Evolutionary conservation across 192 early-diverging fungal species (phyloP).

Genomic region (Coemansia sp.): DNA sequence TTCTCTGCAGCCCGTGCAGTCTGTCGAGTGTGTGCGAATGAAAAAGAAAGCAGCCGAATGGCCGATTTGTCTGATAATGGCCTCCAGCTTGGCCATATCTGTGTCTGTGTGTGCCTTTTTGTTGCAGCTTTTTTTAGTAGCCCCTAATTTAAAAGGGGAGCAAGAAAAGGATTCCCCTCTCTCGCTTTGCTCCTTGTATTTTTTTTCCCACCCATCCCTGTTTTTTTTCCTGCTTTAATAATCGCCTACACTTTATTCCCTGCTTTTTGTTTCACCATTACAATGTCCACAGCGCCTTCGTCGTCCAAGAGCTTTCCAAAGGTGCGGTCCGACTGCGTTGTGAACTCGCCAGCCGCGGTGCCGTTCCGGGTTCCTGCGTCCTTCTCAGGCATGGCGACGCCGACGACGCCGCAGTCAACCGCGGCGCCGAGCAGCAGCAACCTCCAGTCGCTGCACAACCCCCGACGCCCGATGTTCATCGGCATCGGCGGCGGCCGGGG

Average conservation of each 20-base stretch:
- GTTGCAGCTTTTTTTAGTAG: background rate
- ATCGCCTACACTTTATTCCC: background rate
- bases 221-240: background rate
- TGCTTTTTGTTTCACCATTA: background rate
- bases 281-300: conserved; percentile 5
- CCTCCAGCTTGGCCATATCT: too few species aligned
- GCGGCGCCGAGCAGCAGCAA: background rate
- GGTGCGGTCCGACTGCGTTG: conserved; percentile 41
- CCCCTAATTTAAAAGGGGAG: background rate
- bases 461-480: conserved; percentile 43
- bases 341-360: conserved; percentile 37
- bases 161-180: background rate
- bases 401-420: background rate
- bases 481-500: conserved; percentile 55
- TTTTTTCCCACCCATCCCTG: background rate
- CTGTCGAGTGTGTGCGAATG: background rate
- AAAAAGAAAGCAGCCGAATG: too few species aligned
- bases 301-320: conserved; percentile 5
- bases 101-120: too few species aligned
- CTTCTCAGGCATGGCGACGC: conserved; percentile 4
- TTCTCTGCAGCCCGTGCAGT: background rate
- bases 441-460: background rate
- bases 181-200: background rate
- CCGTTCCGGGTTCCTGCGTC: conserved; percentile 18
- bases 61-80: too few species aligned